phyloP scores from a whole-genome alignment of 352 stramenopile genomes.

The Discostella stelligera region DNA sequence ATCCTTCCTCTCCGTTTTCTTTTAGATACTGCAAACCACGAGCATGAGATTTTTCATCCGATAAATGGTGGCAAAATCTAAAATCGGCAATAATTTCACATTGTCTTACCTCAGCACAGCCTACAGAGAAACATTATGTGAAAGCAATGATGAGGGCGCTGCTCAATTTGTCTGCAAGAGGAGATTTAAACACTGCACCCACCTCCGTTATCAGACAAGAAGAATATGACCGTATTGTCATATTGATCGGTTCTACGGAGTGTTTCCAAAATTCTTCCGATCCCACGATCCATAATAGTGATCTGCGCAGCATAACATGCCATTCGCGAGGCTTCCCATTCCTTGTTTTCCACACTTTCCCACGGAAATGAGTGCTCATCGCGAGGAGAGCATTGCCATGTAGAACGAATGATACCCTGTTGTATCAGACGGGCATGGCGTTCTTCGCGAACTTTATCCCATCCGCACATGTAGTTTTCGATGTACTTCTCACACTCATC shows the following conservation, averaged over 20 bases:
- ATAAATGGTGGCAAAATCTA: not conserved
- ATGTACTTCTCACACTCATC: conserved; percentile 51
- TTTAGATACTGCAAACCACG: conserved; percentile 44
- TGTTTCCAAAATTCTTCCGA: conserved; percentile 43
- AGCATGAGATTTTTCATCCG: not conserved
- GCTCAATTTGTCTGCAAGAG: not conserved
- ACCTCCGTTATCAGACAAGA: conserved; percentile 54
- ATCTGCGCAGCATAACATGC: conserved; percentile 55
- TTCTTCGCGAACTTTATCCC: conserved; percentile 41
- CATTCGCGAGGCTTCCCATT: conserved; percentile 58
- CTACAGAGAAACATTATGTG: not conserved
- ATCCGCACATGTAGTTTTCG: conserved; percentile 50
- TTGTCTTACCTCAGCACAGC: conserved; percentile 13
- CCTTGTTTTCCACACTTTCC: conserved; percentile 37
- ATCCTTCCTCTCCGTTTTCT: conserved; percentile 50
- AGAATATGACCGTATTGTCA: conserved; percentile 55
- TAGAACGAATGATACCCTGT: conserved; percentile 38
- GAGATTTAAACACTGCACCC: conserved; percentile 7
- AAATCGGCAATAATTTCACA: not conserved
- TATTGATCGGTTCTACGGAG: conserved; percentile 29
- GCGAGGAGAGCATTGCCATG: conserved; percentile 46
- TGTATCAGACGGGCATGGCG: conserved; percentile 38
- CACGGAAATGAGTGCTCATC: conserved; percentile 46
- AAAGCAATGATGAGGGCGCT: not conserved
- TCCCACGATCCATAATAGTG: conserved; percentile 48